Evolutionary conservation across 2,329 filamentous ascomycete species (phyloP), one percentile per base, ranked within the genome.

Genomic region (Xylaria sp.): DNA sequence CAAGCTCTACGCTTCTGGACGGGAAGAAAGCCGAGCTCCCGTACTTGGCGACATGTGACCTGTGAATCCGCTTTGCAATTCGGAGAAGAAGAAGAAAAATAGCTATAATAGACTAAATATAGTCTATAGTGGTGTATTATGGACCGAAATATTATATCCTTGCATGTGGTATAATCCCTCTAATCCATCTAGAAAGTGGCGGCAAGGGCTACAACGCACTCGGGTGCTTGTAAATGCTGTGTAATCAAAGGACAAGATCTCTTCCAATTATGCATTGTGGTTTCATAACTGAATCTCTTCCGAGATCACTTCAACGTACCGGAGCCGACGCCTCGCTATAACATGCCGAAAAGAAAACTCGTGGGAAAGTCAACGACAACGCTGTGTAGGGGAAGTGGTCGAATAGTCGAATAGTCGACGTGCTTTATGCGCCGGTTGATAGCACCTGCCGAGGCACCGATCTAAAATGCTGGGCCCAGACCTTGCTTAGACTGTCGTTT

Each of bases 401-500:
- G 51, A 60, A n/a, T n/a, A n/a, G n/a, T n/a, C n/a, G n/a, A 61
- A 56, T 47, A 56, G 47, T 57, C 23, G 41, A 58, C n/a, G 55
- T 43, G 55, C 23, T 60, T 46, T 52, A 58, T 65, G n/a, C 52
- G 52, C 54, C 58, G 60, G 31, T 47, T 19, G 54, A 57, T 65
- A 62, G 59, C 55, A 52, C 54, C 23, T 59, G 48, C 64, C 43
- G 23, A 44, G 40, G 35, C 53, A 40, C 46, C 29, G 43, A 31
- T 40, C 78, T 73, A 96, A 74, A 97, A 97, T 52, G 92, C 90
- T 49, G 93, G 90, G 27, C 92, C 92, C 49, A 97, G 84, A n/a
- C 94, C 93, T 75, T 92, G 97, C 79, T 96, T 96, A 15, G 91
- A 96, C 78, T 97, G 92, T 68, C 94, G 85, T 78, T 95, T 95